Percentiles rank a stretch among this genome's conserved stretches.
Conservation (phyloP, 352 stramenopile species). For the Pythium apleroticum region DNA sequence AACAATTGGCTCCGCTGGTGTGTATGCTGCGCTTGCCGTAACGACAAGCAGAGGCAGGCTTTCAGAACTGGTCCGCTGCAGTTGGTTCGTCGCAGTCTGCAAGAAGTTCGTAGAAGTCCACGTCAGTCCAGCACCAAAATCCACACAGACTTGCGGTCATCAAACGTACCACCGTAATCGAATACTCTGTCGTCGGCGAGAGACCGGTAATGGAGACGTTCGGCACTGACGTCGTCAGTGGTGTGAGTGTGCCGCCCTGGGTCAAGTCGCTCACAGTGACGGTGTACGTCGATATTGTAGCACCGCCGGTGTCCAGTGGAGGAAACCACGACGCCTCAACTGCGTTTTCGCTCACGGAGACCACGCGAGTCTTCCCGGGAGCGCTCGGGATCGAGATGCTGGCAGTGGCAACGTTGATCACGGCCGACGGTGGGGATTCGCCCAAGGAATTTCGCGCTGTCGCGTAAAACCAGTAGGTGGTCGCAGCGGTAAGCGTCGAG, state of each 20-base stretch:
- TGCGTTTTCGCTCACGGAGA: slow-evolving; percentile 29
- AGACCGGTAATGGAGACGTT: slow-evolving; percentile 9
- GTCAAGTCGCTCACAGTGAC: slow-evolving; percentile 14
- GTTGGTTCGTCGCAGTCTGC: slow-evolving; percentile 14
- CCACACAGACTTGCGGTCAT: no score
- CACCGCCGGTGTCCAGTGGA: slow-evolving; percentile 41
- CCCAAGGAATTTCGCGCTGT: slow-evolving; percentile 39
- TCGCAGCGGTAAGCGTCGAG: slow-evolving; percentile 27
- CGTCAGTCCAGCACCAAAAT: no score
- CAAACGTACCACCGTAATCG: slow-evolving; percentile 43
- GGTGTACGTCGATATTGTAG: slow-evolving; percentile 35
- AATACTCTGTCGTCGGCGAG: slow-evolving; percentile 31
- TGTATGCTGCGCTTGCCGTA: slow-evolving; percentile 9
- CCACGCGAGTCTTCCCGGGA: slow-evolving; percentile 33
- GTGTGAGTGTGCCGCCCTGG: background rate
- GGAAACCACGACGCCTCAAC: slow-evolving; percentile 38
- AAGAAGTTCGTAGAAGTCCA: no score
- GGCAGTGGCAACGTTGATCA: slow-evolving; percentile 28
- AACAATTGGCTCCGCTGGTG: slow-evolving; percentile 19
- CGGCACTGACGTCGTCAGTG: background rate
- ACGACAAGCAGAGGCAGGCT: slow-evolving; percentile 9
- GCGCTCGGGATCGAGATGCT: slow-evolving; percentile 30
- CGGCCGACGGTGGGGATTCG: slow-evolving; percentile 28
- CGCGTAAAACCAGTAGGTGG: slow-evolving; percentile 46
- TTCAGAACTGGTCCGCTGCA: background rate